These are phyloP conservation scores for Pseudogymnoascus pannorum DNA, from an alignment of 2,329 filamentous ascomycete species.

Conservation along the genomic window DNA sequence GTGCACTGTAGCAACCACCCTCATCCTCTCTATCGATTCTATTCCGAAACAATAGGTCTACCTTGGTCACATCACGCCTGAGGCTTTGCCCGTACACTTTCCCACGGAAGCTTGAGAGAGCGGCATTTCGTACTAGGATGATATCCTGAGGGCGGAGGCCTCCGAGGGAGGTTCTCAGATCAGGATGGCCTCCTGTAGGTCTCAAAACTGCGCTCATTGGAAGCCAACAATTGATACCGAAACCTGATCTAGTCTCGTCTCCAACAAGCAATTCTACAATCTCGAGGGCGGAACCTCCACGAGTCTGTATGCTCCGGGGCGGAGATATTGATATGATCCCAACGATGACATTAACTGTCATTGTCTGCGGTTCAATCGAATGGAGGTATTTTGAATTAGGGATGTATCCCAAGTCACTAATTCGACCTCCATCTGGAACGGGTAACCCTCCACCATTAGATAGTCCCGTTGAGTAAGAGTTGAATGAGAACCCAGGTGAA, in stretches of 20 bases:
- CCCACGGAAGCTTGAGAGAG: slow-evolving; percentile 64
- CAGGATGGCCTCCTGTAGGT: slow-evolving; percentile 22
- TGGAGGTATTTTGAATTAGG: slow-evolving; percentile 59
- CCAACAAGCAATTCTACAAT: slow-evolving; percentile 74
- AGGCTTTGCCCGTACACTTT: slow-evolving; percentile 82
- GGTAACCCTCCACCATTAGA: slow-evolving; percentile 3
- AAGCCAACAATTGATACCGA: slow-evolving; percentile 81
- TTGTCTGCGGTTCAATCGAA: slow-evolving; percentile 67
- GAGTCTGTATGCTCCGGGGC: slow-evolving; percentile 60
- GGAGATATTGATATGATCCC: slow-evolving; percentile 67
- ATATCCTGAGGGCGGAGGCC: slow-evolving; percentile 64
- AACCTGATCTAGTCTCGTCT: slow-evolving; percentile 76
- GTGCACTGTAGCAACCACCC: slow-evolving; percentile 49
- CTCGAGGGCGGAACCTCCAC: slow-evolving; percentile 53
- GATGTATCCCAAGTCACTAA: slow-evolving; percentile 62
- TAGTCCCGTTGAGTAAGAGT: slow-evolving; percentile 25
- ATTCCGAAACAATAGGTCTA: slow-evolving; percentile 58
- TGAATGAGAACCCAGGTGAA: slow-evolving; percentile 11
- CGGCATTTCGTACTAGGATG: slow-evolving; percentile 71
- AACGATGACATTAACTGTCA: slow-evolving; percentile 75
- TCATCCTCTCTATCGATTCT: slow-evolving; percentile 43
- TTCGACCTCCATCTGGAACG: slow-evolving; percentile 27
- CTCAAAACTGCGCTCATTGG: slow-evolving; percentile 48
- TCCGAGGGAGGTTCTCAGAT: slow-evolving; percentile 26
- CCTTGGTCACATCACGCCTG: slow-evolving; percentile 59